phyloP scores from a whole-genome alignment of 768 basidiomycete genomes.

The Pisolithus albus region DNA sequence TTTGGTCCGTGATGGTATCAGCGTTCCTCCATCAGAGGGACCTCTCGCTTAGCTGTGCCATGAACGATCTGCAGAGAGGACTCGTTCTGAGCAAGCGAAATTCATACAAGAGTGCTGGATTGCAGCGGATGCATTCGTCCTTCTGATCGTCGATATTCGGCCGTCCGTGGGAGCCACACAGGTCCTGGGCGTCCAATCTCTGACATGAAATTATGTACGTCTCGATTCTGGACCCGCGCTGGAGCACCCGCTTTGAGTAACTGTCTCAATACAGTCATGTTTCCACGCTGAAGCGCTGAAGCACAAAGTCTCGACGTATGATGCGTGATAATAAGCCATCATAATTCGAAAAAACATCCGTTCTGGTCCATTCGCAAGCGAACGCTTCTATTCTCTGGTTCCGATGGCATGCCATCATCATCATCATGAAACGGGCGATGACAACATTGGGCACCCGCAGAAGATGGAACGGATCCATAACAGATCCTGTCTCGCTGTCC shows the following conservation, averaged over 20 bases:
- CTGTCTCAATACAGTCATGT: neutral
- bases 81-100: too few species aligned
- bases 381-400: neutral
- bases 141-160: neutral
- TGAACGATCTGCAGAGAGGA: too few species aligned
- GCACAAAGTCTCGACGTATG: neutral
- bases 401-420: neutral
- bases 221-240: neutral
- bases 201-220: too few species aligned
- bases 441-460: neutral
- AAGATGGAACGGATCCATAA: too few species aligned
- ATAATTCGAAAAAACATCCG: neutral
- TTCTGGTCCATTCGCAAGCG: neutral
- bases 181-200: neutral
- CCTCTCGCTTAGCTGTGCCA: neutral
- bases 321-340: neutral
- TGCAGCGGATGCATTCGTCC: neutral
- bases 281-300: neutral
- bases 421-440: too few species aligned
- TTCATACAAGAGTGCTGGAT: too few species aligned
- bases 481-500: too few species aligned
- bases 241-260: neutral
- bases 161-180: neutral
- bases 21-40: neutral
- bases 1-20: conserved; percentile 1